These are phyloP conservation scores for Fomitopsis palustris DNA, from an alignment of 1,284 basidiomycete genomes.

Conservation along the genomic window DNA sequence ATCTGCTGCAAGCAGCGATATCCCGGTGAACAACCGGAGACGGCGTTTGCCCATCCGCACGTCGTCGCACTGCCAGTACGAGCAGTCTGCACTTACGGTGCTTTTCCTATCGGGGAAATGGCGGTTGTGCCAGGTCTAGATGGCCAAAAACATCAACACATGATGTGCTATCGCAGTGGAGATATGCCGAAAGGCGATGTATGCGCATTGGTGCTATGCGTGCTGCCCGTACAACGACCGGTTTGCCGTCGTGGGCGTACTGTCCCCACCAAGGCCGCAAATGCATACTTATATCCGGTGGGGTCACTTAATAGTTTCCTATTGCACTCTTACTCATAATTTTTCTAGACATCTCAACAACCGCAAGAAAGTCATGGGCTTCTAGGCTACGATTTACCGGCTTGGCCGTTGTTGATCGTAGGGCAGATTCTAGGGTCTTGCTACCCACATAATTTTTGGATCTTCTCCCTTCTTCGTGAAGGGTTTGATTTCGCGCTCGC, in stretches of 20 bases:
- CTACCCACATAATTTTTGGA: constrained; percentile 29
- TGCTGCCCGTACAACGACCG: not conserved
- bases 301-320: too few species aligned
- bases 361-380: not conserved
- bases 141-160: too few species aligned
- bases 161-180: too few species aligned
- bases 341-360: not conserved
- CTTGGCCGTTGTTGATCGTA: not conserved
- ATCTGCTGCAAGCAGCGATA: not conserved
- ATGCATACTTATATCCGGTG: not conserved
- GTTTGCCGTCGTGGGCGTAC: not conserved
- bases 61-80: not conserved
- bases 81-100: not conserved
- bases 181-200: too few species aligned
- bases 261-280: not conserved
- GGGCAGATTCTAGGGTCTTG: constrained; percentile 3
- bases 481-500: constrained; percentile 6
- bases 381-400: not conserved
- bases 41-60: too few species aligned
- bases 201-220: not conserved
- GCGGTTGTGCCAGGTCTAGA: too few species aligned
- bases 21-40: too few species aligned
- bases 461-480: constrained; percentile 25
- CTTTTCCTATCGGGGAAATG: not conserved
- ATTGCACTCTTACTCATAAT: not conserved